Evolutionary conservation across 1,139 yeast species (phyloP).

Genomic region (Scheffersomyces illinoinensis): DNA sequence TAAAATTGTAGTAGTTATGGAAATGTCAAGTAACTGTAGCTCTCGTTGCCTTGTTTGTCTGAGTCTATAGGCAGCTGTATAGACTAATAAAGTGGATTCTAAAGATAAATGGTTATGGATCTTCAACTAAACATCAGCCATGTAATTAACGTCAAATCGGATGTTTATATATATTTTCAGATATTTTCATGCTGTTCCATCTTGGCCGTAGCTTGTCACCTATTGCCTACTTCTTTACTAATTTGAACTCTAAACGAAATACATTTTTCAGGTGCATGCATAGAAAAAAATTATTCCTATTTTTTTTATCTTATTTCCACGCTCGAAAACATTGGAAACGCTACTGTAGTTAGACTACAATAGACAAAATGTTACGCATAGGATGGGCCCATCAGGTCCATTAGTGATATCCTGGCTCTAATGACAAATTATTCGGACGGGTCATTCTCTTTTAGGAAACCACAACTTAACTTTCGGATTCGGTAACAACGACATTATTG

Average conservation of each 20-base stretch:
- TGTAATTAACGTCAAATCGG: not conserved
- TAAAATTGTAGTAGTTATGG: not conserved
- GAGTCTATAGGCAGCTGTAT: not conserved
- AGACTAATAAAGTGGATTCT: not conserved
- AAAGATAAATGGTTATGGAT: not conserved
- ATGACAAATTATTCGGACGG: not conserved
- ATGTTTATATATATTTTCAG: not conserved
- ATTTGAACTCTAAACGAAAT: not conserved
- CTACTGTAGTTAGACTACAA: not conserved
- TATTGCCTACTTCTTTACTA: not conserved
- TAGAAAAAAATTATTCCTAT: not conserved
- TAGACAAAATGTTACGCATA: not conserved
- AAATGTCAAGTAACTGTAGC: not conserved
- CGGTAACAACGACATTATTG: not conserved
- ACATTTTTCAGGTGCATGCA: not conserved
- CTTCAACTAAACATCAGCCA: not conserved
- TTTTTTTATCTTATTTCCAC: not conserved
- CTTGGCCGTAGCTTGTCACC: not conserved
- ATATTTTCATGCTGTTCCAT: not conserved
- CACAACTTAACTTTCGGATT: not conserved
- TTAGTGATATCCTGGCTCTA: not conserved
- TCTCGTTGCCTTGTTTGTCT: too few species aligned
- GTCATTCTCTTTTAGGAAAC: not conserved
- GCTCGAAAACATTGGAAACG: not conserved
- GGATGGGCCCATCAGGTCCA: not conserved